Conservation (phyloP, 495 filamentous ascomycete species). For the Neohortaea acidophila region DNA sequence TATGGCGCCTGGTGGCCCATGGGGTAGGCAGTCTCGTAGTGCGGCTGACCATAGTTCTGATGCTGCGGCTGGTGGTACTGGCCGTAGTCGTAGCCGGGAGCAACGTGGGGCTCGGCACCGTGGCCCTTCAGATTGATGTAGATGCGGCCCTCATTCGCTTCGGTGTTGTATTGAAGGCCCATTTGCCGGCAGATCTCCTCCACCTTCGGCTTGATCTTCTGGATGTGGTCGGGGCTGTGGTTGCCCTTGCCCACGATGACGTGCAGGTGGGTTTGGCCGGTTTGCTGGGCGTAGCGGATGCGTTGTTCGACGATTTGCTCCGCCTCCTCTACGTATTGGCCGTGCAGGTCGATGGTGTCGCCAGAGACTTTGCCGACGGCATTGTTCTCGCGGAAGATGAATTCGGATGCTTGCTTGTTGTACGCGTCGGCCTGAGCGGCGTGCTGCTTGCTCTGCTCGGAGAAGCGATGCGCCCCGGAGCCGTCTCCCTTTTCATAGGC, state of each 20-base stretch:
- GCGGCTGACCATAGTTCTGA: conserved; percentile 14
- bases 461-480: conserved; percentile 61
- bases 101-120: conserved; percentile 2
- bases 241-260: conserved; percentile 92
- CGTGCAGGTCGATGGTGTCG: conserved; percentile 88
- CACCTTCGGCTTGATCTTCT: conserved; percentile 84
- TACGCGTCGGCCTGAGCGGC: conserved; percentile 62
- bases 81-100: conserved; percentile 6
- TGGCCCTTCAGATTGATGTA: conserved; percentile 46
- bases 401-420: conserved; percentile 80
- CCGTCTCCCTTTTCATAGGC: conserved; percentile 72
- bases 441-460: conserved; percentile 72
- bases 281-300: conserved; percentile 54
- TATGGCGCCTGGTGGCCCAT: conserved; percentile 11
- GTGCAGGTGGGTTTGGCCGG: conserved; percentile 63
- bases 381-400: conserved; percentile 91
- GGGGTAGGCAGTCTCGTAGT: conserved; percentile 18
- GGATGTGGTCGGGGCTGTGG: conserved; percentile 60
- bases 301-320: conserved; percentile 73
- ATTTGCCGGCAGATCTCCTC: conserved; percentile 70
- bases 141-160: conserved; percentile 76
- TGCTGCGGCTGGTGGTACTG: conserved; percentile 12
- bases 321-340: conserved; percentile 79
- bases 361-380: conserved; percentile 47
- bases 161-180: conserved; percentile 65